Base-by-base conservation (phyloP, 257 asterid species). In the Nicotiana noctiflora region DNA sequence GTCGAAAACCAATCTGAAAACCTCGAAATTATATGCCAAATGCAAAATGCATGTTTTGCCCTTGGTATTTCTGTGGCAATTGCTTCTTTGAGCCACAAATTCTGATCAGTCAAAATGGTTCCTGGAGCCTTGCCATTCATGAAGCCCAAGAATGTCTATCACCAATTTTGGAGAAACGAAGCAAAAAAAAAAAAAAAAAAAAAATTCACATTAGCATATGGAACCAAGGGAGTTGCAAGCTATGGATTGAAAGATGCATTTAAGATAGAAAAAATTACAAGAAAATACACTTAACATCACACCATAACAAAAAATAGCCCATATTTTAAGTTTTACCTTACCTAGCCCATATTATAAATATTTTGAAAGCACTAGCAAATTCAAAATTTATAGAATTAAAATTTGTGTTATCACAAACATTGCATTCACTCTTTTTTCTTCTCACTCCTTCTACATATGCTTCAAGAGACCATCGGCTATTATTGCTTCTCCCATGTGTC, bases 1-100 rank as follows among this genome's bases (percentile, higher is more conserved):
- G 99, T 92, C 81, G 90, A 92, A 85, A 96, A 94, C 99, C 99
- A 96, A 37, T 98, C 94, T 1, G 98, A 97, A 79, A 96, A 94
- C 85, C 92, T 96, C 3, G 95, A 91, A 81, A 91, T 93, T 52
- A 93, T 96, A 83, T 89, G 93, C 99, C 98, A 92, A 84, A 96
- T 92, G 86, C 99, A 96, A 80, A 96, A 96, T 61, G 98, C 99
- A 81, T 96, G 98, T 87, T 91, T 96, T 56, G 94, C 87, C 79
- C 91, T 85, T 19, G 98, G 97, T 91, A 96, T 85, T 90, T 91
- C 98, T 86, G 89, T 83, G 75, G 88, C 96, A 34, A 96, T 88
- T 21, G 99, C 98, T 84, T 96, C 98, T 87, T 96, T 94, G 83
- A 94, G 95, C 79, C 93, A 91, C 91, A 88, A 92, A 81, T 90